These are phyloP conservation scores for Syzygium syzygioides DNA, from an alignment of 441 rosid species.

Conservation along the genomic window DNA sequence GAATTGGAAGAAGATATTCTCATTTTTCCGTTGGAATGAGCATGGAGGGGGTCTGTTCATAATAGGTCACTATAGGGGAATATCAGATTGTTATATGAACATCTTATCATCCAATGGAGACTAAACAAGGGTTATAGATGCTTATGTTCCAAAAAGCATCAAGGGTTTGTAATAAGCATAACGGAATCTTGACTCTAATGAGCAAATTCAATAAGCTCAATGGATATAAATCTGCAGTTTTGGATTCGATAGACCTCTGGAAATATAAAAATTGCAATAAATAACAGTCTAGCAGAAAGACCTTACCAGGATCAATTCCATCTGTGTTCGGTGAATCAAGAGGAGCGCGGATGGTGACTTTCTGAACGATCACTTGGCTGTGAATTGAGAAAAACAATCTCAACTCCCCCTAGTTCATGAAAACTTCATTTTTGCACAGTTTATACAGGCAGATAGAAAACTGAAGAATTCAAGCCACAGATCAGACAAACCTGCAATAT, in stretches of 20 bases:
- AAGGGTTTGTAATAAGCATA: neutral
- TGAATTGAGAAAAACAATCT: constrained; percentile 43
- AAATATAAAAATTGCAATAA: neutral
- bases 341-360: constrained; percentile 91
- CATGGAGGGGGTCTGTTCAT: neutral
- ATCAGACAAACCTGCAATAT: constrained; percentile 77
- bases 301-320: constrained; percentile 92
- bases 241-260: neutral
- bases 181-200: neutral
- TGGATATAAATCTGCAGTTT: neutral
- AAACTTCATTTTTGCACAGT: constrained; percentile 30
- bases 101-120: neutral
- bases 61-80: neutral
- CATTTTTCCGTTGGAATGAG: neutral
- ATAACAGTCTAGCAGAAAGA: constrained; percentile 5
- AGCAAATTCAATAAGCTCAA: neutral
- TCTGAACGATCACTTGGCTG: constrained; percentile 81
- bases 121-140: neutral
- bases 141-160: neutral
- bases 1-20: neutral
- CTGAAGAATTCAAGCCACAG: constrained; percentile 10
- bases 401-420: constrained; percentile 36
- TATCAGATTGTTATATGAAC: neutral
- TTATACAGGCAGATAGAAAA: constrained; percentile 10
- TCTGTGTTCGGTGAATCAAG: constrained; percentile 94